These are phyloP conservation scores for Chiua sp. DNA, from an alignment of 1,284 basidiomycete genomes.

Conservation along the genomic window DNA sequence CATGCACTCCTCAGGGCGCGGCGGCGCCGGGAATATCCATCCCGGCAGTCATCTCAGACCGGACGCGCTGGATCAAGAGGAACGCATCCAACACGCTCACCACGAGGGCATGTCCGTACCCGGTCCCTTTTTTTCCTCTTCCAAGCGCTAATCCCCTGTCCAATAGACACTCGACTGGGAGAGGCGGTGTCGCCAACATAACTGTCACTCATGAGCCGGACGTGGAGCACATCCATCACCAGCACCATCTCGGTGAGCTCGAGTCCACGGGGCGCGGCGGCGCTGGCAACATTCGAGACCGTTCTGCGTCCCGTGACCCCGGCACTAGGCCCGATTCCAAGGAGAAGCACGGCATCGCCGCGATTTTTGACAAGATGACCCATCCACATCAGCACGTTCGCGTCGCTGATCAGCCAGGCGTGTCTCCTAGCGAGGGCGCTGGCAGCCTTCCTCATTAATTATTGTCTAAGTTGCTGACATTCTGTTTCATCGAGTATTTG, in stretches of 20 bases:
- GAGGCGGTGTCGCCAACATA: constrained; percentile 71
- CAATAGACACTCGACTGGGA: constrained; percentile 67
- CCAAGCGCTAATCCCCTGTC: neutral
- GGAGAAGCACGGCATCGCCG: constrained; percentile 39
- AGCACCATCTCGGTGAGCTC: constrained; percentile 26
- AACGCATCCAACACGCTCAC: constrained; percentile 42
- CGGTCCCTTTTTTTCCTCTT: neutral
- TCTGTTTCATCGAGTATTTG: neutral
- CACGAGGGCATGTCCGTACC: constrained; percentile 49
- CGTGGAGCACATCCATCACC: constrained; percentile 42
- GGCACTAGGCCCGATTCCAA: constrained; percentile 30
- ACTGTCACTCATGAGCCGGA: constrained; percentile 45
- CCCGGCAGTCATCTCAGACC: constrained; percentile 32
- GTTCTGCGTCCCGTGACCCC: constrained; percentile 46
- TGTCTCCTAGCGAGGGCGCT: neutral
- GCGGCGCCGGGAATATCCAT: constrained; percentile 70
- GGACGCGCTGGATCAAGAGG: constrained; percentile 49
- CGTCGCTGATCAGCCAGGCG: no score
- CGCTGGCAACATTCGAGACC: constrained; percentile 69
- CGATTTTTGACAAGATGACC: constrained; percentile 33
- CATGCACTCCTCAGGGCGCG: constrained; percentile 63
- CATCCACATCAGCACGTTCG: constrained; percentile 24
- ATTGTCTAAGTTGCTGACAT: neutral
- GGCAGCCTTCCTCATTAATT: constrained; percentile 1
- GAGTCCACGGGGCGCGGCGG: constrained; percentile 74